A percentile compares a stretch with the other conserved stretches of the same genome.
Conservation (phyloP, 2,329 filamentous ascomycete species). For the Penicillium sp. region DNA sequence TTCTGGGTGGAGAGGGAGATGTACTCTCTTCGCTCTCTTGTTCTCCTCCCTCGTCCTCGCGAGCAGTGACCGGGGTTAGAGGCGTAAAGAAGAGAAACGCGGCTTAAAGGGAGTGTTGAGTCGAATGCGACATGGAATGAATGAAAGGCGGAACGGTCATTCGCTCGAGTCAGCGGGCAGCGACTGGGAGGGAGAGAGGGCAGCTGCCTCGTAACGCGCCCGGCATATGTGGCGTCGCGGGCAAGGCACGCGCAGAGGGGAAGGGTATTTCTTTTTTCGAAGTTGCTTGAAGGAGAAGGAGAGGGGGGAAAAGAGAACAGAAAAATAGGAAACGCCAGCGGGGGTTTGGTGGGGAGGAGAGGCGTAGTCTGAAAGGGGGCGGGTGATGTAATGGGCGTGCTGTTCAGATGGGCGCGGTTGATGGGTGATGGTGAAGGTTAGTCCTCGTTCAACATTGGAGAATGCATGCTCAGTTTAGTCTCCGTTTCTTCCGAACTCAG, state of each 20-base stretch:
- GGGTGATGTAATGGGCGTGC: constrained; percentile 21
- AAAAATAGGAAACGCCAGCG: not conserved
- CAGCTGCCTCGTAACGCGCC: constrained; percentile 40
- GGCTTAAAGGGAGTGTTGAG: constrained; percentile 26
- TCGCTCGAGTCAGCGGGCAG: constrained; percentile 34
- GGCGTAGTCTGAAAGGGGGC: not conserved
- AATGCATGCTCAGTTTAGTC: not conserved
- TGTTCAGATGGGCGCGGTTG: not conserved
- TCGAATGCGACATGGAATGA: constrained; percentile 26
- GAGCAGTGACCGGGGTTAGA: constrained; percentile 3
- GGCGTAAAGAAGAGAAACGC: constrained; percentile 15
- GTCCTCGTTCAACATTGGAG: not conserved
- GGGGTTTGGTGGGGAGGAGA: constrained; percentile 7
- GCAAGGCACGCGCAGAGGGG: constrained; percentile 22
- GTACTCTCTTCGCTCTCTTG: constrained; percentile 3
- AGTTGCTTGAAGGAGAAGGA: constrained; percentile 11
- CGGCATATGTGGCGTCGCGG: constrained; percentile 32
- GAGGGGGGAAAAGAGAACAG: constrained; percentile 16
- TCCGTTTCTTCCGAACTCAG: not conserved
- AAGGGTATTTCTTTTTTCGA: not conserved
- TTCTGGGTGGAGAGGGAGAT: constrained; percentile 6
- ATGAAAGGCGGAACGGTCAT: constrained; percentile 21
- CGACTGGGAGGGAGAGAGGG: constrained; percentile 27
- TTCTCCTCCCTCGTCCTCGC: not conserved
- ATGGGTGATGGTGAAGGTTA: constrained; percentile 9